Evolutionary conservation across 1,139 yeast genomes (phyloP), one percentile per base, ranked within the genome.

Genomic region (Taphrina communis): DNA sequence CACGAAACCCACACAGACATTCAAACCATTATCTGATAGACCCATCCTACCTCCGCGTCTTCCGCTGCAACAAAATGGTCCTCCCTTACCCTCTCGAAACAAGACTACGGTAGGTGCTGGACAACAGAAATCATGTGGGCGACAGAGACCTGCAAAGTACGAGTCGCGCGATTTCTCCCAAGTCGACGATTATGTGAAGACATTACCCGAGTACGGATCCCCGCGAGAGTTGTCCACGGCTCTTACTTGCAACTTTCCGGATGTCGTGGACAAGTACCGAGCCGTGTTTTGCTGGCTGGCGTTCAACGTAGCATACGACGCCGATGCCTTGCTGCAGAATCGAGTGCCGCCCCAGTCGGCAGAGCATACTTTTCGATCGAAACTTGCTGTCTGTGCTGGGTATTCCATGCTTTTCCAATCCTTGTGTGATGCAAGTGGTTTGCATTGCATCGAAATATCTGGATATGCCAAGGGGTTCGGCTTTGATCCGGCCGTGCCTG

Each of bases 231-330:
- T 58, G 25, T 42, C 62, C 14, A 17, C 12, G 31, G 53, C 62
- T 11, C 53, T 58, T 14, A 31, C 46, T 14, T 46, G 62, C 25
- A 25, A 58, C n/a, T 58, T 58, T 31, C 19, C 51, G 12, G 62
- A 58, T 17, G 41, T 31, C 17, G 62, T 58, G 21, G 62, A 58
- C 41, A 42, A 44, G 25, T 31, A 36, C 7, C 19, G 62, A 14
- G 62, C 62, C 21, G 44, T 58, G 42, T 58, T 58, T 31, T 58
- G 53, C 19, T 58, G 62, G 62, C 12, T 58, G 19, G 62, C 62
- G 8, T 58, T 58, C 42, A 58, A 58, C 21, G 42, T 58, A 14
- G 53, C 53, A 6, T 58, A 58, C 31, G 62, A 58, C 17, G 52
- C 52, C 2, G 53, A 44, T 9, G 19, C 62, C n/a, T 21, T 58